These are phyloP conservation scores for Sphagnum magellanicum DNA, from an alignment of 228 moss, liverwort and hornwort species.

Conservation along the genomic window DNA sequence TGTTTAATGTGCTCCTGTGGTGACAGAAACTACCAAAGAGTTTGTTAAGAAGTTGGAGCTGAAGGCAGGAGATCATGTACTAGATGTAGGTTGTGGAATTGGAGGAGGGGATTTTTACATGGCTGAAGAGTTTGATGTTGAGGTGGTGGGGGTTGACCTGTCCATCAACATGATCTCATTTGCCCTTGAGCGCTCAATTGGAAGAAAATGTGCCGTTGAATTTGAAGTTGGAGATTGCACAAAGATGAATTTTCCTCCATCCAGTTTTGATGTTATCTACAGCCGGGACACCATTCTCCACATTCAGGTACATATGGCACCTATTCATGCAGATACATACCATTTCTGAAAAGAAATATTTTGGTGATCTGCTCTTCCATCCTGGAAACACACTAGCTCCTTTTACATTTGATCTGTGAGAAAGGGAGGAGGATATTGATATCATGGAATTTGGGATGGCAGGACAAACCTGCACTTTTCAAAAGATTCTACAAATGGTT, in stretches of 20 bases:
- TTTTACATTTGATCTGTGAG: no score
- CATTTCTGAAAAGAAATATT: no score
- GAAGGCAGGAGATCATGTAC: slow-evolving; percentile 57
- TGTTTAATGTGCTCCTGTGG: neutral
- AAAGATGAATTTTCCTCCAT: slow-evolving; percentile 48
- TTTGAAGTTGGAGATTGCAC: slow-evolving; percentile 96
- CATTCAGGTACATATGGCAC: slow-evolving; percentile 47
- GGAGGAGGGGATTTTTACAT: slow-evolving; percentile 98
- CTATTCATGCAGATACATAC: no score
- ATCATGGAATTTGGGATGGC: slow-evolving; percentile 2
- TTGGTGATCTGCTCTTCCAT: no score
- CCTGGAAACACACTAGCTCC: no score
- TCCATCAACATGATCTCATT: slow-evolving; percentile 95
- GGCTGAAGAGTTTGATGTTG: slow-evolving; percentile 75
- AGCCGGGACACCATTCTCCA: slow-evolving; percentile 96
- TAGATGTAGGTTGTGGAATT: slow-evolving; percentile 98
- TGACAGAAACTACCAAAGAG: slow-evolving; percentile 87
- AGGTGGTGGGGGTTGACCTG: slow-evolving; percentile 84
- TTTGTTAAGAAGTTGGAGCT: slow-evolving; percentile 60
- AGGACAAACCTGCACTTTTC: slow-evolving; percentile 81
- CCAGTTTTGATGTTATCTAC: slow-evolving; percentile 83
- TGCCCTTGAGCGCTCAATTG: slow-evolving; percentile 89
- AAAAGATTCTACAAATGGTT: slow-evolving; percentile 64
- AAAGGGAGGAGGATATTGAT: no score
- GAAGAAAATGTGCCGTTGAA: slow-evolving; percentile 65